Percentiles rank a stretch among this genome's conserved stretches.
Conservation (phyloP, 352 stramenopile species). For the Pythium sp. region DNA sequence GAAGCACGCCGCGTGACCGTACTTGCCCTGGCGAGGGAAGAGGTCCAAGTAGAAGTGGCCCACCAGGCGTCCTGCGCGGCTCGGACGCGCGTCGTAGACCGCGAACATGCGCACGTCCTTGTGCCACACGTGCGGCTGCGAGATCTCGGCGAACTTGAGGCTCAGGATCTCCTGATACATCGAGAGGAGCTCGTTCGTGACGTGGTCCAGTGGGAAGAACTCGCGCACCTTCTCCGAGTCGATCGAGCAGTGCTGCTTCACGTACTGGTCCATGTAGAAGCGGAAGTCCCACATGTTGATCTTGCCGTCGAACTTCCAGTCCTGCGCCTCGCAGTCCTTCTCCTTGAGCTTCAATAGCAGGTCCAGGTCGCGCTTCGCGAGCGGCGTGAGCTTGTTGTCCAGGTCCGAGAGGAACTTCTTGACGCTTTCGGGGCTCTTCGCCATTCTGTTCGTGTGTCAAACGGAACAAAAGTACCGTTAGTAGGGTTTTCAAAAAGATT, state of each 20-base stretch:
- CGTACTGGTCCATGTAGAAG: conserved; percentile 88
- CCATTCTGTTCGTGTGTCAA: conserved; percentile 47
- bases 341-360: conserved; percentile 73
- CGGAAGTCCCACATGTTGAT: conserved; percentile 90
- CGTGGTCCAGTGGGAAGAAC: conserved; percentile 87
- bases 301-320: conserved; percentile 73
- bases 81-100: conserved; percentile 67
- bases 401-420: conserved; percentile 73
- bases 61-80: conserved; percentile 54
- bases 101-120: conserved; percentile 87
- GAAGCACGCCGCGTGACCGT: conserved; percentile 88
- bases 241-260: conserved; percentile 87
- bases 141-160: conserved; percentile 82
- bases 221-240: conserved; percentile 84
- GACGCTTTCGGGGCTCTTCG: conserved; percentile 51
- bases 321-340: conserved; percentile 48
- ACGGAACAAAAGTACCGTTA: conserved; percentile 4
- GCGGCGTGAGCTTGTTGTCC: conserved; percentile 70
- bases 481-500: background rate
- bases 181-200: conserved; percentile 75
- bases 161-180: conserved; percentile 90
- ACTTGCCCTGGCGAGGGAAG: conserved; percentile 84
- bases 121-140: conserved; percentile 82
- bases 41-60: conserved; percentile 89
- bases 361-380: conserved; percentile 75